Conservation (phyloP, 257 asterid genomes). For the Lantana camara region DNA sequence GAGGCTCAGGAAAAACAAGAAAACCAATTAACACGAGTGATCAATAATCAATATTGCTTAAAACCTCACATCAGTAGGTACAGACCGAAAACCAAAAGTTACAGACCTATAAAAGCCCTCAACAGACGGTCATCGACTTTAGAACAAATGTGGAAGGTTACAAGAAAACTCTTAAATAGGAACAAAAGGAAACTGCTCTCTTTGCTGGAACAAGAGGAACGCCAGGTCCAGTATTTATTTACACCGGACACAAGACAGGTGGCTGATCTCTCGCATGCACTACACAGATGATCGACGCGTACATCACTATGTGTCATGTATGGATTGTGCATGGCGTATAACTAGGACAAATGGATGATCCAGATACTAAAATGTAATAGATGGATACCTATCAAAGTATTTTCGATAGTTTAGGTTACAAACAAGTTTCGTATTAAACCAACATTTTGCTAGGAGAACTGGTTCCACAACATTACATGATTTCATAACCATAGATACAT, state of each 20-base stretch:
- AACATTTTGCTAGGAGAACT: not conserved
- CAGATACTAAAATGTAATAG: not conserved
- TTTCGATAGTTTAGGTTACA: not conserved
- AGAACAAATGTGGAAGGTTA: not conserved
- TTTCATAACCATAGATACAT: not conserved
- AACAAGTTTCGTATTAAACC: not conserved
- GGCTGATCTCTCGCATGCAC: slow-evolving; percentile 11
- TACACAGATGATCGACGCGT: not conserved
- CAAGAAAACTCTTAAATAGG: not conserved
- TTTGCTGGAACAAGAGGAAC: not conserved
- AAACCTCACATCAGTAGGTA: not conserved
- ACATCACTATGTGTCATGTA: slow-evolving; percentile 2
- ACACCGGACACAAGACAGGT: not conserved
- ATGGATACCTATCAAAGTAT: not conserved
- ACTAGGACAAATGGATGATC: not conserved
- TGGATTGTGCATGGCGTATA: no score
- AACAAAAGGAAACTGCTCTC: slow-evolving; percentile 1
- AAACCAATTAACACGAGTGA: not conserved
- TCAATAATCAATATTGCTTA: not conserved
- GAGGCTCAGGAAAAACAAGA: slow-evolving; percentile 8
- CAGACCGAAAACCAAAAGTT: not conserved
- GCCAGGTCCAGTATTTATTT: slow-evolving; percentile 17
- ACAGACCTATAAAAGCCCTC: not conserved
- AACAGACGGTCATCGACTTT: not conserved
- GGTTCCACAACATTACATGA: not conserved